A percentile compares a stretch with the other conserved stretches of the same genome.
Evolutionary conservation across 768 basidiomycete species (phyloP).

Genomic region (Leccinum disarticulatum): DNA sequence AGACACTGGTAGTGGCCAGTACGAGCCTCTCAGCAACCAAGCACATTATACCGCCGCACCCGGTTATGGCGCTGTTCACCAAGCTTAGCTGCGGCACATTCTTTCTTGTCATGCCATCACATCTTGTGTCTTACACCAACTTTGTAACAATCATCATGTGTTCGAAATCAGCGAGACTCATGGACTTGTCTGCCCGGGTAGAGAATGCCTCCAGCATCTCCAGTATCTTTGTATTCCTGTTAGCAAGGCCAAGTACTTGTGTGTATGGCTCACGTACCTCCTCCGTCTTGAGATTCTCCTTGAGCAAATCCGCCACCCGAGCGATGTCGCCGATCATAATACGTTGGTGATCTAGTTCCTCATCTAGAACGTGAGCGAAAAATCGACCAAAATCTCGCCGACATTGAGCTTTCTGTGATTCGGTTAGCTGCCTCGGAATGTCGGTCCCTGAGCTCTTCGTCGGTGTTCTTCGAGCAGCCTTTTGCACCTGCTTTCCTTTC

Average conservation of each 20-base stretch:
- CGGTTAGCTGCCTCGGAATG: constrained; percentile 37
- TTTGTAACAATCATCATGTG: constrained; percentile 69
- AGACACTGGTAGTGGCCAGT: constrained; percentile 42
- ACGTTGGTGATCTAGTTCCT: constrained; percentile 48
- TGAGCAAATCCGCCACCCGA: constrained; percentile 57
- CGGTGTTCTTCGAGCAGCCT: constrained; percentile 3
- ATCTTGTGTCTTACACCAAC: constrained; percentile 11
- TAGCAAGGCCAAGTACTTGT: neutral
- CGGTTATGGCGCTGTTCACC: constrained; percentile 36
- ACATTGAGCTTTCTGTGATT: constrained; percentile 53
- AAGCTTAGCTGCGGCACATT: constrained; percentile 7
- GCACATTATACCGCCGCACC: constrained; percentile 22
- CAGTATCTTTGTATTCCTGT: constrained; percentile 51
- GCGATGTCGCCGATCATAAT: constrained; percentile 70
- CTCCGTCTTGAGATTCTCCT: constrained; percentile 71
- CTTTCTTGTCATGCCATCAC: neutral
- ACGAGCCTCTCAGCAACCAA: constrained; percentile 29
- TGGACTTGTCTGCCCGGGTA: constrained; percentile 62
- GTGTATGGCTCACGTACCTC: constrained; percentile 48
- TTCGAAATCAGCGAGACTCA: constrained; percentile 69
- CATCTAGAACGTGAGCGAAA: constrained; percentile 56
- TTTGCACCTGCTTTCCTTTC: constrained; percentile 11
- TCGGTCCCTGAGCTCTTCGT: constrained; percentile 2
- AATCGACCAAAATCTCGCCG: constrained; percentile 68
- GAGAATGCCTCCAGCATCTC: constrained; percentile 84